These are phyloP conservation scores for Barbarea vulgaris DNA, from an alignment of 345 rosid species.

Conservation along the genomic window DNA sequence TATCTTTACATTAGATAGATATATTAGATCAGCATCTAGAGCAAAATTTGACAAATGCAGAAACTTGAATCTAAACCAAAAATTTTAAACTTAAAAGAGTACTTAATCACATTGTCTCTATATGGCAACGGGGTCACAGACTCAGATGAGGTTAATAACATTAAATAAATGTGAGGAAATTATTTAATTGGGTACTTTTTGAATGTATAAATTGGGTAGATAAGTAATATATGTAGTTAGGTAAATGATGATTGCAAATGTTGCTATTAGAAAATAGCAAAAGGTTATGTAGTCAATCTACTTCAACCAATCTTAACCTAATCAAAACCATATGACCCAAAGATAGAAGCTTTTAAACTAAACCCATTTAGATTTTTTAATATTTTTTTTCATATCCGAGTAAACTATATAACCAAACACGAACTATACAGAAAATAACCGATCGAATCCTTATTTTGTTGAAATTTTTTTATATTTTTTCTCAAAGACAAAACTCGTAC, in stretches of 20 bases:
- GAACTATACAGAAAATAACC: neutral
- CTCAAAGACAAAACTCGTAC: neutral
- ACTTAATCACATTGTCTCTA: slow-evolving; percentile 2
- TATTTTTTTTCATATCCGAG: neutral
- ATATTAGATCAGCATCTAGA: slow-evolving; percentile 15
- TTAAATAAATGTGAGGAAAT: neutral
- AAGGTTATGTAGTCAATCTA: too few species aligned
- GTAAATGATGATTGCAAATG: neutral
- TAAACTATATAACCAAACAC: neutral
- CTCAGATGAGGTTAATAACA: neutral
- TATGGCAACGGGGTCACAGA: neutral
- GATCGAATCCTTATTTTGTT: neutral
- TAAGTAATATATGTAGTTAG: neutral
- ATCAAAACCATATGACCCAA: slow-evolving; percentile 1
- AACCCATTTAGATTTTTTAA: neutral
- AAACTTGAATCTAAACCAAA: neutral
- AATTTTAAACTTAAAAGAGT: neutral
- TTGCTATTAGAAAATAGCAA: neutral
- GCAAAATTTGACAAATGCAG: slow-evolving; percentile 12
- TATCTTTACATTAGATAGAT: neutral
- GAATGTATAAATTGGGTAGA: too few species aligned
- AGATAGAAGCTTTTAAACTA: neutral
- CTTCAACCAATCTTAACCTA: slow-evolving; percentile 2
- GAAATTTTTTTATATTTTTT: neutral
- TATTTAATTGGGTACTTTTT: neutral